Conservation (phyloP, 116 monocot species). For the Iris pallida region DNA sequence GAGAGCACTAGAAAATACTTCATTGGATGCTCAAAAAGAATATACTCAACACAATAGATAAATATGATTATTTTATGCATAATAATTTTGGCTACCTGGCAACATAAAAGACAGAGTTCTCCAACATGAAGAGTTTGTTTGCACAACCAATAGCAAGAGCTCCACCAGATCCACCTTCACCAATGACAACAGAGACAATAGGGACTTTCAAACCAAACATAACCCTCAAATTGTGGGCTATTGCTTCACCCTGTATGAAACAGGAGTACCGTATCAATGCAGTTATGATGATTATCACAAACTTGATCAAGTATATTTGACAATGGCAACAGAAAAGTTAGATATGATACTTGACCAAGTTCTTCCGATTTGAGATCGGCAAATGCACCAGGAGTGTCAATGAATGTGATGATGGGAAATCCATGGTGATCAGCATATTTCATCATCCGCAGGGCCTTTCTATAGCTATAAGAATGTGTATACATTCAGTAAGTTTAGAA, state of each 20-base stretch:
- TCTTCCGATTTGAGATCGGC: constrained; percentile 96
- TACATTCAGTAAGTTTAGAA: neutral
- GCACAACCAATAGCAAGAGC: constrained; percentile 94
- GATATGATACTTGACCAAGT: constrained; percentile 62
- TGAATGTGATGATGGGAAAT: constrained; percentile 88
- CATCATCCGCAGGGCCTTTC: constrained; percentile 89
- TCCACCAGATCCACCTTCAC: constrained; percentile 98
- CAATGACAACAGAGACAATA: constrained; percentile 78
- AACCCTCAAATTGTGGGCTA: constrained; percentile 71
- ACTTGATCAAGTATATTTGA: neutral
- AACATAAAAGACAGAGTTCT: constrained; percentile 90
- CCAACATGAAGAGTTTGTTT: constrained; percentile 83
- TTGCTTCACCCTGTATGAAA: constrained; percentile 78
- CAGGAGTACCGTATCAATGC: neutral
- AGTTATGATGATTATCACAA: neutral
- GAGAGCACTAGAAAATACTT: neutral
- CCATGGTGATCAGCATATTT: constrained; percentile 84
- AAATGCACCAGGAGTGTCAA: constrained; percentile 91
- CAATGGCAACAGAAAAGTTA: neutral
- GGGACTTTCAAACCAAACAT: constrained; percentile 92
- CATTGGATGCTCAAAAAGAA: too few relatives aligned
- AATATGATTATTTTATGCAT: neutral
- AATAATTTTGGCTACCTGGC: constrained; percentile 51
- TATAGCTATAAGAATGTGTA: constrained; percentile 38
- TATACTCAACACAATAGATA: constrained; percentile 1